Evolutionary conservation across 75 land plant genomes (phyloP), one percentile per base, ranked within the genome.

Genomic region (Cunninghamia lanceolata): DNA sequence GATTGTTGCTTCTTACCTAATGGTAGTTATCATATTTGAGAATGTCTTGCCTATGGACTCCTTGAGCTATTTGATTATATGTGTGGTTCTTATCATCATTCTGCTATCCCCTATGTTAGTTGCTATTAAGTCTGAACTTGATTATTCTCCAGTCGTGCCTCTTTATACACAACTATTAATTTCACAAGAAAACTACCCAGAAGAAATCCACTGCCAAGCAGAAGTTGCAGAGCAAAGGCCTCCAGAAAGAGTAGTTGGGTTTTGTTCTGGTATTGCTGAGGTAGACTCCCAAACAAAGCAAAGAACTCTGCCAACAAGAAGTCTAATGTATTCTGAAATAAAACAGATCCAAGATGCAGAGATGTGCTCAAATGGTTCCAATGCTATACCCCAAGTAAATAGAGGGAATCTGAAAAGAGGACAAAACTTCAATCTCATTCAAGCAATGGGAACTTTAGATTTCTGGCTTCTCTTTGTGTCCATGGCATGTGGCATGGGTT

Each of bases 401-500:
- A 54, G 86, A 7, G 74, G 46, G 39, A 84, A 50, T 42, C 85
- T 82, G 36, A 4, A 43, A 15, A 86, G 86, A 77, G 91, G 90
- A 50, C 90, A 80, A 82, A 80, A 95, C 56, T 52, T 87, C 80
- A 92, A 91, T 83, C 86, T 96, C 0, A 39, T 88, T 50, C 90
- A 96, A 85, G 94, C 99, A 40, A 82, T 95, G 80, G 32, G 86
- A 10, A 92, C 94, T 0, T 13, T 86, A 7, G 92, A 94, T 85
- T 98, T 97, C 89, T 98, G 97, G 99, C 76, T 98, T 10, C 74
- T 98, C 85, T 92, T 95, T 50, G 1, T 94, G 28, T 90, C 94
- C 74, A 93, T 92, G 91, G 91, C 91, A n/a, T 98, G 96, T 87
- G 97, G 92, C 14, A 91, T 98, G 96, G 99, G 99, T n/a, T 95